Percentiles rank a stretch among this genome's conserved stretches.
These are phyloP conservation scores for Mortierella polycephala DNA, from an alignment of 371 early-diverging fungal species.

Conservation along the genomic window DNA sequence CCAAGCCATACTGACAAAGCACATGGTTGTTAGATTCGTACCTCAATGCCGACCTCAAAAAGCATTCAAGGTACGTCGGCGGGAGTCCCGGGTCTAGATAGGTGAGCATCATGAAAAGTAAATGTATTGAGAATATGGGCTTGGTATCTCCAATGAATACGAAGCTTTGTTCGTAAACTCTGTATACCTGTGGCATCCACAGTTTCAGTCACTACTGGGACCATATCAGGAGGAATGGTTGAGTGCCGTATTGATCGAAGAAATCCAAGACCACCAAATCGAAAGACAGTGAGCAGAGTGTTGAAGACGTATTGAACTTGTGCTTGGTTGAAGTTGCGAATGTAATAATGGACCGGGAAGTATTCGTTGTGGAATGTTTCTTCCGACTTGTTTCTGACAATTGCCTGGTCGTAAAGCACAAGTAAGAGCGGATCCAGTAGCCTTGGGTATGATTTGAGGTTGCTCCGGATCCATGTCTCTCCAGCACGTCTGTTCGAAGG, in stretches of 20 bases:
- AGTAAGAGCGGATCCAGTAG: conserved; percentile 73
- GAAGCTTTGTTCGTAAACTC: conserved; percentile 6
- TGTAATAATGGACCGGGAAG: conserved; percentile 61
- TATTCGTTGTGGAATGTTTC: conserved; percentile 59
- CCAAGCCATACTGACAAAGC: not conserved
- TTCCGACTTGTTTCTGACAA: conserved; percentile 55
- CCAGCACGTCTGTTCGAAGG: conserved; percentile 71
- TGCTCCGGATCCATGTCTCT: conserved; percentile 78
- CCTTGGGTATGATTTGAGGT: conserved; percentile 69
- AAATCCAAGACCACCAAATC: conserved; percentile 68
- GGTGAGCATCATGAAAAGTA: not conserved
- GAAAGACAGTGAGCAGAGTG: conserved; percentile 62
- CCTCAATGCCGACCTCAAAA: conserved; percentile 45
- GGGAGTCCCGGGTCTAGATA: conserved; percentile 29
- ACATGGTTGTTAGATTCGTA: not conserved
- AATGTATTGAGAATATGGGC: too few relatives aligned
- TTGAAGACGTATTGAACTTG: conserved; percentile 75
- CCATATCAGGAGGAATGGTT: conserved; percentile 35
- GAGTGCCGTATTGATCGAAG: conserved; percentile 63
- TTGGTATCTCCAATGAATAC: not conserved
- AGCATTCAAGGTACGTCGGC: conserved; percentile 49
- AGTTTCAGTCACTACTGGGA: conserved; percentile 28
- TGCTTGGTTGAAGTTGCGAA: conserved; percentile 73
- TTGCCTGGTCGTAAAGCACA: conserved; percentile 65
- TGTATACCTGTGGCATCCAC: conserved; percentile 28